A percentile compares a stretch with the other conserved stretches of the same genome.
phyloP scores from a whole-genome alignment of 768 basidiomycete genomes.

The Phanerodontia chrysosporium region DNA sequence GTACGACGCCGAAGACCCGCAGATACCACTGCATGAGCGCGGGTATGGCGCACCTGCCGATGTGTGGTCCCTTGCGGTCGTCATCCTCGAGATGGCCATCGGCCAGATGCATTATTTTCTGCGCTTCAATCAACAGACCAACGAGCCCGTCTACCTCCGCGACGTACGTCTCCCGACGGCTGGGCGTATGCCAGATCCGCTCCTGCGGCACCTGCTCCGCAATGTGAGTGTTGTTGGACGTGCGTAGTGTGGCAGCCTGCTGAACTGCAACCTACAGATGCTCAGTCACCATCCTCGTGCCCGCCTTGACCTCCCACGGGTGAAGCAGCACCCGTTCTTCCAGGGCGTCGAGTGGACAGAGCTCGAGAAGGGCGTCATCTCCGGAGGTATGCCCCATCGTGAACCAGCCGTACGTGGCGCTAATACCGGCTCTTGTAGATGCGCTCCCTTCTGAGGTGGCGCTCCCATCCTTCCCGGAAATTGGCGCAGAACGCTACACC shows the following conservation, averaged over 20 bases:
- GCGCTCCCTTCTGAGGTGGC: neutral
- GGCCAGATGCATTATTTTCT: neutral
- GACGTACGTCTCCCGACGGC: neutral
- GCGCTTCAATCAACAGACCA: neutral
- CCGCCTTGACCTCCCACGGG: neutral
- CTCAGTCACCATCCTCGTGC: neutral
- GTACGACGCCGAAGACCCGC: slow-evolving; percentile 19
- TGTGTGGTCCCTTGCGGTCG: slow-evolving; percentile 45
- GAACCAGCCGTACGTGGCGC: neutral
- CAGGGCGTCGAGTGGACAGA: neutral
- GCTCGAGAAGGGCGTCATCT: neutral
- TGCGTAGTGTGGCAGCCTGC: neutral
- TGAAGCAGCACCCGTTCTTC: slow-evolving; percentile 7
- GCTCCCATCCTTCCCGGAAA: neutral
- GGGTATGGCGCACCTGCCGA: slow-evolving; percentile 37
- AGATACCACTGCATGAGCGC: slow-evolving; percentile 23
- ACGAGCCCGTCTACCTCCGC: neutral
- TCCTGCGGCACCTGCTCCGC: neutral
- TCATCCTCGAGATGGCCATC: slow-evolving; percentile 39
- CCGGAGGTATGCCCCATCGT: neutral
- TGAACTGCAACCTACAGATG: neutral
- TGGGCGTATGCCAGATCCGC: neutral
- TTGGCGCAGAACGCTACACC: neutral
- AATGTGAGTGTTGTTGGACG: neutral
- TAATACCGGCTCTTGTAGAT: neutral